These are phyloP conservation scores for Hamamelis virginiana DNA, from an alignment of 164 flowering plant species.

Conservation along the genomic window DNA sequence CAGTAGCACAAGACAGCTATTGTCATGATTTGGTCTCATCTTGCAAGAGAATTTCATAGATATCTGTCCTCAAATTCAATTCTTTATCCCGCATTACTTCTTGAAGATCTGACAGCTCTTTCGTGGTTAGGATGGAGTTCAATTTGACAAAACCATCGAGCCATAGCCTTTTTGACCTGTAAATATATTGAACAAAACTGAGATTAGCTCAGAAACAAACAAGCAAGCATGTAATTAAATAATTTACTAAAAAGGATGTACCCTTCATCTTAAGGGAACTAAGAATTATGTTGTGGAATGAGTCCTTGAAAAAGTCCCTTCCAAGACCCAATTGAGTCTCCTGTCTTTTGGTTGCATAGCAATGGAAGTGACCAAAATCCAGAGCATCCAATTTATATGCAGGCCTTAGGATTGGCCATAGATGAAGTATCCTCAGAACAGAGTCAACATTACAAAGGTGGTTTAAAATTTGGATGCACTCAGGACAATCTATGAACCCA, in stretches of 20 bases:
- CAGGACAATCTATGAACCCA: too few relatives aligned
- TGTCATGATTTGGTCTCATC: constrained; percentile 43
- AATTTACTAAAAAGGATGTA: background rate
- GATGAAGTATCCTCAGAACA: too few relatives aligned
- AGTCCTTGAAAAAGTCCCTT: background rate
- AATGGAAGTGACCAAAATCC: too few relatives aligned
- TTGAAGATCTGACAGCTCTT: constrained; percentile 92
- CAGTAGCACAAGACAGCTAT: background rate
- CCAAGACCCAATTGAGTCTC: too few relatives aligned
- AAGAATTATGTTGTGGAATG: background rate
- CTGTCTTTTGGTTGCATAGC: too few relatives aligned
- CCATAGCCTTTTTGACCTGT: constrained; percentile 93
- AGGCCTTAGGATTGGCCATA: too few relatives aligned
- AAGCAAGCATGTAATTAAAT: background rate
- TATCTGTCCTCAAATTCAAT: constrained; percentile 83
- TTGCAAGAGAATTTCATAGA: constrained; percentile 90
- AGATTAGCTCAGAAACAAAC: background rate
- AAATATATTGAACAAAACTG: background rate
- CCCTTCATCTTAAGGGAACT: background rate
- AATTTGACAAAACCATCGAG: constrained; percentile 81
- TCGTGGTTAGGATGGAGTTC: constrained; percentile 53
- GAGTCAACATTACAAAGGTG: too few relatives aligned
- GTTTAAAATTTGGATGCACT: too few relatives aligned
- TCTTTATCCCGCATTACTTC: constrained; percentile 98
- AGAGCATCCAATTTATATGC: too few relatives aligned